Percentiles rank a stretch among this genome's conserved stretches.
Conservation (phyloP, 495 filamentous ascomycete genomes). For the Chlorociboria aeruginascens region DNA sequence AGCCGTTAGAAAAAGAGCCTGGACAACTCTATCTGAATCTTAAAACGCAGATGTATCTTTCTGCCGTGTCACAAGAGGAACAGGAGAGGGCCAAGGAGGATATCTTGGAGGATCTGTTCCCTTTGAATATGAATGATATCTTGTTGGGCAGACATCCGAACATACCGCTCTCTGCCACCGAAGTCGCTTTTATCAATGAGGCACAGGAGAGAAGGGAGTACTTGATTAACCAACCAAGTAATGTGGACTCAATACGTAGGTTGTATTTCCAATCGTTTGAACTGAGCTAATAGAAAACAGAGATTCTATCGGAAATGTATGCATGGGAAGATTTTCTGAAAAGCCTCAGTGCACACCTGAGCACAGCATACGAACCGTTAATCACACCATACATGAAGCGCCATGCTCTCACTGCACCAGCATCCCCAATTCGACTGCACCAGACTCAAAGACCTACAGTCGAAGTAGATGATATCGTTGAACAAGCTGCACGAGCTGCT, state of each 20-base stretch:
- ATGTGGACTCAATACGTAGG: conserved; percentile 44
- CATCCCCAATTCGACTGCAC: background rate
- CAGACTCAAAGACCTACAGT: background rate
- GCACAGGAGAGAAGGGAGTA: conserved; percentile 53
- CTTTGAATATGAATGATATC: conserved; percentile 49
- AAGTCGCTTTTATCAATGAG: conserved; percentile 60
- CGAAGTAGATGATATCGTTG: conserved; percentile 33
- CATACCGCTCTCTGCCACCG: conserved; percentile 51
- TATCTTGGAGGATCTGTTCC: conserved; percentile 64
- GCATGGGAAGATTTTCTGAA: conserved; percentile 70
- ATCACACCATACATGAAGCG: conserved; percentile 18
- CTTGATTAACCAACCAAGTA: conserved; percentile 49
- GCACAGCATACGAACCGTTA: conserved; percentile 29
- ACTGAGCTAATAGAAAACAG: conserved; percentile 24
- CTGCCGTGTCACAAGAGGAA: conserved; percentile 46
- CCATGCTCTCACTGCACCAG: conserved; percentile 15
- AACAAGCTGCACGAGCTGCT: conserved; percentile 39
- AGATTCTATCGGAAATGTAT: conserved; percentile 59
- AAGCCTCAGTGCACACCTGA: conserved; percentile 61
- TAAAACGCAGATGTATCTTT: conserved; percentile 79
- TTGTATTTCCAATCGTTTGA: background rate
- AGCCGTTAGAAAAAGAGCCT: conserved; percentile 57
- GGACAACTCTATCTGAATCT: conserved; percentile 66
- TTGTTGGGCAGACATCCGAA: conserved; percentile 55
- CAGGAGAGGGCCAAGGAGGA: conserved; percentile 52